Evolutionary conservation across 176 grass and related monocot species (phyloP), one percentile per base, ranked within the genome.

Genomic region (Eleusine coracana): DNA sequence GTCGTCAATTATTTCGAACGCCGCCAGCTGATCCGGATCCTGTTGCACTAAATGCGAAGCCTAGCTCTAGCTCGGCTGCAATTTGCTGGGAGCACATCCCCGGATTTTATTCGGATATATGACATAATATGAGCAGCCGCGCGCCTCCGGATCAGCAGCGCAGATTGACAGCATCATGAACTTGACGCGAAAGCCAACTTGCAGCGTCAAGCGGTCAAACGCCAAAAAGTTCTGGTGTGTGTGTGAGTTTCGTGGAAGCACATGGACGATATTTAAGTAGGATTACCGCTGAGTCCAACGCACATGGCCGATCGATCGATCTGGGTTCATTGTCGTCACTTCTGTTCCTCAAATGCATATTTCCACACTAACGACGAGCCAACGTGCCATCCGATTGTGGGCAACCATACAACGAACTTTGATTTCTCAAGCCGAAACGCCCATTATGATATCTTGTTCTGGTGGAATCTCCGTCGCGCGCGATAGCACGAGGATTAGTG

Each of bases 61-160:
- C 14, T 17, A 54, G 51, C 51, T n/a, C 6, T 51, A 46, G 31
- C 42, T 52, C 58, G 5, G 28, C 45, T 34, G 66, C 73, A 66
- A 78, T 88, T 88, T 73, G 80, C 36, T 2, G 55, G 6, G 56
- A 38, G 67, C 68, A 48, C 83, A 78, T 83, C 67, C 61, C 45
- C 1, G 5, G 55, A 77, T 83, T 83, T 80, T 80, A 85, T 89
- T 62, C 82, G 87, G 76, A 89, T 76, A 16, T 16, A 70, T 68
- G 49, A 62, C 31, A 34, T 34, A 34, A 34, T 34, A 34, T 34
- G 31, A 28, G 1, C 25, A 27, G 18, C 78, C 21, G 9, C 31
- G 14, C 1, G 51, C 64, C 44, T 27, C 73, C 52, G 42, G 44
- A 76, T 85, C 64, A 56, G 59, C 42, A 20, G 70, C 9, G 40